Base-by-base conservation (phyloP, 2,329 filamentous ascomycete species). In the Escovopsis weberi region DNA sequence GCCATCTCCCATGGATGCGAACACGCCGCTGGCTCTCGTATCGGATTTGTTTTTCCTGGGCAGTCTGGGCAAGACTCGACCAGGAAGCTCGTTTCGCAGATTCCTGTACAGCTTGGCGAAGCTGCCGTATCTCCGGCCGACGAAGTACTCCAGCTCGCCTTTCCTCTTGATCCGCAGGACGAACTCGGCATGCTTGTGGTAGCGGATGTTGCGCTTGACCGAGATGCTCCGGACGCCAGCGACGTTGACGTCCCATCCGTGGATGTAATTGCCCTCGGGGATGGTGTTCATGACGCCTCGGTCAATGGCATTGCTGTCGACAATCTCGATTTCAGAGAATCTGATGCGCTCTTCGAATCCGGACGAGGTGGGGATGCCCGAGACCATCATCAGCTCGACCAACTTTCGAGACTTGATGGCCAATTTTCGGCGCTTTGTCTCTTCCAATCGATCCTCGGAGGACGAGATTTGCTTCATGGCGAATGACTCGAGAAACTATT, bases 301-400 rank as follows among this genome's bases (percentile, higher is more conserved):
- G 46, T 95, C 88, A 55, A 94, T 93, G 37, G 91, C 88, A 43
- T 86, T 84, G 49, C 86, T 78, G 56, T 98, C 91, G 26, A 98
- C 86, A 23, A 96, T 87, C 57, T 98, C 91, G 64, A 98, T 82
- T 63, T 98, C 91, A 2, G 87, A 86, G 59, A 98, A 98, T 40
- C 87, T 78, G 56, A 98, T 95, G 45, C 91, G 78, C 67, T 98
- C 91, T 63, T 98, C 91, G 59, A 96, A 98, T 2, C 91, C 91
- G 4, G 88, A 95, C 4, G 91, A 87, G 1, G 91, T 98, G 32
- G 85, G 85, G 45, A 98, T 82, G 33, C 91, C 91, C 7, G 89
- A 96, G 8, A 98, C 91, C 87, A 98, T 95, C 91, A 98, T 98
- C 47, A 98, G 70, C 69, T 98, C 91, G 10, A 98, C 85, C 45